Percentiles rank a stretch among this genome's conserved stretches.
Conservation (phyloP, 1,139 yeast species). For the Hemisphaericaspora xylofermentans region DNA sequence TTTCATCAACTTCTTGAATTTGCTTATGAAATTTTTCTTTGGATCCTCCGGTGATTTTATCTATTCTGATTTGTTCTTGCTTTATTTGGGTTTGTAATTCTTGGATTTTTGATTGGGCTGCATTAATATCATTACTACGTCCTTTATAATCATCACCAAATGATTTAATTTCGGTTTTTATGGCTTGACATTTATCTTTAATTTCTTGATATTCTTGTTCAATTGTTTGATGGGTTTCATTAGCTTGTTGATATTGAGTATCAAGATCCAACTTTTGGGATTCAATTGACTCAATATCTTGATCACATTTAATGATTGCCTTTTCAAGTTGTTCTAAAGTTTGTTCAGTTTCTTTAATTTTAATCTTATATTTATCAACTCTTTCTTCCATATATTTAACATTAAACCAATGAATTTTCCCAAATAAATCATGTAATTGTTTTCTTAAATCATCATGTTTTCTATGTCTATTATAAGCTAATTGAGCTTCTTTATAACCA, state of each 20-base stretch:
- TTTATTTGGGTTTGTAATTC: slow-evolving; percentile 16
- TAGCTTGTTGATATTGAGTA: slow-evolving; percentile 1
- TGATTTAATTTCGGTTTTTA: slow-evolving; percentile 18
- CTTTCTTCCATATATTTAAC: slow-evolving; percentile 38
- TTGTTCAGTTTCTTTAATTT: slow-evolving; percentile 20
- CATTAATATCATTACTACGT: slow-evolving; percentile 11
- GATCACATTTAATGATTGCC: slow-evolving; percentile 14
- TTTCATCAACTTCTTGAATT: slow-evolving; percentile 12
- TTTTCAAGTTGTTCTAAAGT: slow-evolving; percentile 17
- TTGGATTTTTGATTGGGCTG: slow-evolving; percentile 12
- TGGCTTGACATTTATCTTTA: slow-evolving; percentile 17
- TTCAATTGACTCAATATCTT: slow-evolving; percentile 9
- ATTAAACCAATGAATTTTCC: slow-evolving; percentile 66
- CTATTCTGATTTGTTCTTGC: slow-evolving; percentile 36
- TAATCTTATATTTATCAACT: slow-evolving; percentile 17
- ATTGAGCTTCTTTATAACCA: slow-evolving; percentile 37
- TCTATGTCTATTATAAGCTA: slow-evolving; percentile 38
- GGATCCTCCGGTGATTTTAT: slow-evolving; percentile 41
- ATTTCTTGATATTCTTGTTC: slow-evolving; percentile 12
- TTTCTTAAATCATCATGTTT: slow-evolving; percentile 43
- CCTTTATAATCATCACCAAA: slow-evolving; percentile 6
- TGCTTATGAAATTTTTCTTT: slow-evolving; percentile 24
- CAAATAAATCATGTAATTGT: slow-evolving; percentile 48
- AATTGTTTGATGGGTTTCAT: background rate
- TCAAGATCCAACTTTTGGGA: slow-evolving; percentile 18